phyloP scores from a whole-genome alignment of 139 green algal species.

The Volvox reticuliferus region DNA sequence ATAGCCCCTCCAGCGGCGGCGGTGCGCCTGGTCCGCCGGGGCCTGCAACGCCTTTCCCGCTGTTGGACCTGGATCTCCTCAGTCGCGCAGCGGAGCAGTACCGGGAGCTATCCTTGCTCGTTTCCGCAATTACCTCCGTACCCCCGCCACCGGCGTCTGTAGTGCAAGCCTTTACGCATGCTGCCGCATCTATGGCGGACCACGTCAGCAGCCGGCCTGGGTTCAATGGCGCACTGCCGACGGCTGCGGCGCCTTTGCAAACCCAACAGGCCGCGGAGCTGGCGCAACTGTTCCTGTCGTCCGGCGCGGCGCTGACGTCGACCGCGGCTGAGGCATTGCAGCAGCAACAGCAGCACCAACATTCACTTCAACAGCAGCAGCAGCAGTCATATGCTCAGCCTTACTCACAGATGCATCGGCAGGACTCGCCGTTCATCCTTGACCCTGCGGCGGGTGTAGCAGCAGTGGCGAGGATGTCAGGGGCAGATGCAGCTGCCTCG shows the following conservation, averaged over 20 bases:
- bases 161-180: slow-evolving; percentile 33
- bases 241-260: neutral
- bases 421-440: neutral
- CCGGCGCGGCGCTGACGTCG: slow-evolving; percentile 23
- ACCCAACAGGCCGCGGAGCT: slow-evolving; percentile 38
- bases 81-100: slow-evolving; percentile 43
- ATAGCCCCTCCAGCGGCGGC: neutral
- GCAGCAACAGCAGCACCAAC: neutral
- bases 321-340: neutral
- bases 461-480: slow-evolving; percentile 25
- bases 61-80: slow-evolving; percentile 37
- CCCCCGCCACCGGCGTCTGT: slow-evolving; percentile 10
- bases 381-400: neutral
- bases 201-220: neutral
- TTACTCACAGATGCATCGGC: neutral
- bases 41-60: neutral
- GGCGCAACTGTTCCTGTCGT: slow-evolving; percentile 37
- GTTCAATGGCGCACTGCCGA: neutral
- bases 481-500: neutral
- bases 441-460: neutral
- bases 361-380: neutral
- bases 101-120: slow-evolving; percentile 37
- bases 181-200: slow-evolving; percentile 30
- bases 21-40: neutral
- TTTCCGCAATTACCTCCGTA: slow-evolving; percentile 30